Evolutionary conservation across 495 filamentous ascomycete genomes (phyloP).

Genomic region (Monascus purpureus): DNA sequence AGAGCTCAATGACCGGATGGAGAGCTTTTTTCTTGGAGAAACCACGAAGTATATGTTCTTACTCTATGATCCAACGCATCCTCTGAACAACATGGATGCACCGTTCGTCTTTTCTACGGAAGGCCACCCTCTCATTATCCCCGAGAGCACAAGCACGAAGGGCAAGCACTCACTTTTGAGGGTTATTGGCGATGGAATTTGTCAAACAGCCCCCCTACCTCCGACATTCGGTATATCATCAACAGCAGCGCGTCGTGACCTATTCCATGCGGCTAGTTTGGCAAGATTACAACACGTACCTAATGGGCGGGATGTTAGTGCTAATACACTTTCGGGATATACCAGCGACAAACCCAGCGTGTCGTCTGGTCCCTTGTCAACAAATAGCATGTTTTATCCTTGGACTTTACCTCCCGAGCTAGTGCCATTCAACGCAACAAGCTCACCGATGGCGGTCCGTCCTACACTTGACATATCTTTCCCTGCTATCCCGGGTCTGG

Average conservation of each 20-base stretch:
- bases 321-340: conserved; percentile 29
- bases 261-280: conserved; percentile 83
- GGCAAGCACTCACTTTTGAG: conserved; percentile 4
- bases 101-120: conserved; percentile 92
- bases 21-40: conserved; percentile 96
- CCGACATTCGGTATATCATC: conserved; percentile 58
- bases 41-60: conserved; percentile 91
- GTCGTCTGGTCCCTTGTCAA: conserved; percentile 42
- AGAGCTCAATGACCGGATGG: conserved; percentile 89
- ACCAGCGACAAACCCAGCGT: conserved; percentile 38
- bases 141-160: conserved; percentile 25
- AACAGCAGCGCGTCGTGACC: conserved; percentile 69
- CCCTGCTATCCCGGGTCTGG: conserved; percentile 46
- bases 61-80: conserved; percentile 74
- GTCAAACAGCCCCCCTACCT: conserved; percentile 42
- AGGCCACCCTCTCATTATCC: conserved; percentile 85
- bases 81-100: conserved; percentile 71
- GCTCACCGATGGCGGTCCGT: conserved; percentile 45
- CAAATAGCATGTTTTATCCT: conserved; percentile 78
- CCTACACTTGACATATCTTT: conserved; percentile 71
- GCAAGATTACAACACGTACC: conserved; percentile 69
- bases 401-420: conserved; percentile 74
- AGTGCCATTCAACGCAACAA: conserved; percentile 60
- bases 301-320: conserved; percentile 32
- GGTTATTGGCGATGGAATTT: conserved; percentile 18